phyloP scores from a whole-genome alignment of 1,284 basidiomycete species.

The Cerioporus squamosus region DNA sequence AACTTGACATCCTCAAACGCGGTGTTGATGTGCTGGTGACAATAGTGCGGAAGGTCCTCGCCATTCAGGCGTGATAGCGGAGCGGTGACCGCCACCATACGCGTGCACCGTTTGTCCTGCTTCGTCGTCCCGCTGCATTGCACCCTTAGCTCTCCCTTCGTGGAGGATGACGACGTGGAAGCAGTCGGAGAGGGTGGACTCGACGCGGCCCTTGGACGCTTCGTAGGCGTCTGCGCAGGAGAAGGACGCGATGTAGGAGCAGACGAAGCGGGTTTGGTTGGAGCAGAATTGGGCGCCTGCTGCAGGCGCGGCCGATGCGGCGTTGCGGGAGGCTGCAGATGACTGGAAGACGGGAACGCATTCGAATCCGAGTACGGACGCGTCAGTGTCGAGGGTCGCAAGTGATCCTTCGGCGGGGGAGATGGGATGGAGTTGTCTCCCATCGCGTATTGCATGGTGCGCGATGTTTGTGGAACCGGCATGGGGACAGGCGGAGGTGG shows the following conservation, averaged over 20 bases:
- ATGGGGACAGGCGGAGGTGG: constrained; percentile 45
- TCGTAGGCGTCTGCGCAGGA: constrained; percentile 18
- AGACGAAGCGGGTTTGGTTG: constrained; percentile 22
- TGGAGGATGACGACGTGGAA: constrained; percentile 27
- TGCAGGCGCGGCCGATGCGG: constrained; percentile 32
- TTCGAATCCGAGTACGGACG: constrained; percentile 25
- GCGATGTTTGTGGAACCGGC: constrained; percentile 44
- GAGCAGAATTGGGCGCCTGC: constrained; percentile 19
- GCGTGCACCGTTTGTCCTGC: constrained; percentile 62
- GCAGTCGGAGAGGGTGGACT: constrained; percentile 35
- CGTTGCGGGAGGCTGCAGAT: constrained; percentile 16
- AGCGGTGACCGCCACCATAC: constrained; percentile 56
- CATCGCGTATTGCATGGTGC: constrained; percentile 68
- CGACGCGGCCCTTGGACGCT: constrained; percentile 36
- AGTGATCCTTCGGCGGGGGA: constrained; percentile 12
- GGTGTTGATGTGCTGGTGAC: constrained; percentile 67
- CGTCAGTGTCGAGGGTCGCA: constrained; percentile 3
- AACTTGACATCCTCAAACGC: constrained; percentile 45
- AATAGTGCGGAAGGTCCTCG: constrained; percentile 55
- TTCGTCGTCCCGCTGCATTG: constrained; percentile 71
- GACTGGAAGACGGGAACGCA: constrained; percentile 6
- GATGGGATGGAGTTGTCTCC: constrained; percentile 16
- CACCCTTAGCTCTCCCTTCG: constrained; percentile 33
- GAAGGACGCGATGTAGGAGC: constrained; percentile 2
- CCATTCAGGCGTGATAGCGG: constrained; percentile 44